phyloP scores from a whole-genome alignment of 345 rosid genomes.

The Citrus inodora region DNA sequence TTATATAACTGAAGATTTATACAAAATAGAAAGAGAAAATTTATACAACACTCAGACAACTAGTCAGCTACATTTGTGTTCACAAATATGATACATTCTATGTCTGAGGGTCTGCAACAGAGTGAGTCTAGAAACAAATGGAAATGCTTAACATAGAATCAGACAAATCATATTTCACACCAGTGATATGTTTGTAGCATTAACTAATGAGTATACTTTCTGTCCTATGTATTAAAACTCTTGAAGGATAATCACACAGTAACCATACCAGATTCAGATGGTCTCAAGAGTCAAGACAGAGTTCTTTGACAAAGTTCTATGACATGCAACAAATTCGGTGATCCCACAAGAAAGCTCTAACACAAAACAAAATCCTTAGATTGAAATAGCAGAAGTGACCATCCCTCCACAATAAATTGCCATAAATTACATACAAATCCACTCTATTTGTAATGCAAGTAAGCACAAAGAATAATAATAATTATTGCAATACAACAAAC shows the following conservation, averaged over 20 bases:
- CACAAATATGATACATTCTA: neutral
- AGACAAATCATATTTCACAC: neutral
- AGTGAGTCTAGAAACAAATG: too few relatives aligned
- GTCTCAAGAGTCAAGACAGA: neutral
- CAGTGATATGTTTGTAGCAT: neutral
- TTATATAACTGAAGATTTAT: neutral
- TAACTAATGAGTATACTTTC: neutral
- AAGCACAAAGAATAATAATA: neutral
- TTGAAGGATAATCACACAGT: neutral
- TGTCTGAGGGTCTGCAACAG: too few relatives aligned
- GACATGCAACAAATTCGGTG: neutral
- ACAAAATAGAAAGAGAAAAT: neutral
- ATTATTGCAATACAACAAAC: conserved; percentile 23
- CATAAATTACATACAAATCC: neutral
- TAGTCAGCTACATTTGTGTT: neutral
- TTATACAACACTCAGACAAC: neutral
- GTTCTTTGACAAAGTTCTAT: neutral
- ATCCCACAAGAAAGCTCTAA: neutral
- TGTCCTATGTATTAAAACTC: neutral
- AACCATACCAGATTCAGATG: neutral
- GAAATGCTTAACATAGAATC: neutral
- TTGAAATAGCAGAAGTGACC: neutral
- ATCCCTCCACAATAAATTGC: neutral
- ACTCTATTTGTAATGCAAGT: neutral
- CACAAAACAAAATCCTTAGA: neutral